Percentiles rank a stretch among this genome's conserved stretches.
phyloP scores from a whole-genome alignment of 108 stramenopile genomes.

The Aurantiochytrium sp. region DNA sequence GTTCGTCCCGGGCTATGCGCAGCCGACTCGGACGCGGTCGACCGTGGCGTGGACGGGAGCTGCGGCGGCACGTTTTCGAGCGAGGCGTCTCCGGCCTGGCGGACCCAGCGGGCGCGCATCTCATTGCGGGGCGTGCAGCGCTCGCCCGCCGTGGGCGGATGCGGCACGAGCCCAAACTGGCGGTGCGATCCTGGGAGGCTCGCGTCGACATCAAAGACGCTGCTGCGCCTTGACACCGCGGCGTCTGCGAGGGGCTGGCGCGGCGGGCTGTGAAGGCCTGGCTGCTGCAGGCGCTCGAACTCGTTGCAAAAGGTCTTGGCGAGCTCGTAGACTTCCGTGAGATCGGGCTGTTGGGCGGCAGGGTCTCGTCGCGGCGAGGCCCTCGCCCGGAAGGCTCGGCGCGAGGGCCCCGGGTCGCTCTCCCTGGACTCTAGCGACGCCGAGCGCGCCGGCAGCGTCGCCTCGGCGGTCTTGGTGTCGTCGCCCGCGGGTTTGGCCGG shows the following conservation, averaged over 20 bases:
- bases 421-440: too few species aligned
- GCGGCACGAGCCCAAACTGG: neutral
- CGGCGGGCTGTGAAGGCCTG: neutral
- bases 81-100: neutral
- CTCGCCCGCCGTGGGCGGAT: neutral
- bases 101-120: neutral
- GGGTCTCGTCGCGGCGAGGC: too few species aligned
- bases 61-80: too few species aligned
- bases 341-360: neutral
- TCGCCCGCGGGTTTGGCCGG: too few species aligned
- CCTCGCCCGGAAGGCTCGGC: too few species aligned
- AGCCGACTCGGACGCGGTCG: too few species aligned
- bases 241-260: neutral
- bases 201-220: neutral
- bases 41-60: too few species aligned
- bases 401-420: too few species aligned
- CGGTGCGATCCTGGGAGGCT: neutral
- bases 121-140: neutral
- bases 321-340: neutral
- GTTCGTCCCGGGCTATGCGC: too few species aligned
- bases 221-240: neutral
- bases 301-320: neutral
- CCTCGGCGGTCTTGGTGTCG: too few species aligned
- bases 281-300: constrained; percentile 4
- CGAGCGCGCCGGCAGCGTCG: too few species aligned